Evolutionary conservation across 208 protist genomes (phyloP), one percentile per base, ranked within the genome.

Genomic region (Trypanosoma vivax): DNA sequence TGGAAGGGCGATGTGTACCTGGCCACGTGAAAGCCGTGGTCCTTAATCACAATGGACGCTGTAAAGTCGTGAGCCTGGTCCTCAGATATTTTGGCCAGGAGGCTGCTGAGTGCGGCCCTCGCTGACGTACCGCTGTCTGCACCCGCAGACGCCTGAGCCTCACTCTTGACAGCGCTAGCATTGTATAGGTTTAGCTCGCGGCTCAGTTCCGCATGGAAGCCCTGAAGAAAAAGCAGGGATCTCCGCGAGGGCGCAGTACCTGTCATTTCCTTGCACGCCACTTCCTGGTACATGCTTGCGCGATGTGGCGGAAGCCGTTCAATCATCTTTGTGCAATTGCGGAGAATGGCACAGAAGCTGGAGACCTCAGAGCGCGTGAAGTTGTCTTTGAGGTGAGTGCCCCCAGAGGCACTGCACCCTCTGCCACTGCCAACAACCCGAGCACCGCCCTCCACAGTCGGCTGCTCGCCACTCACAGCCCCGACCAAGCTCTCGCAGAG

Each of bases 261-360:
- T 48, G 67, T 51, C 51, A 79, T 70, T 42, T 76, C 52, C 21
- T 70, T 63, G 11, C 23, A 5, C 5, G 81, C 53, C 11, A 83
- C 51, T 25, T 79, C 72, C 0, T 75, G 13, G 55, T 88, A 92
- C 49, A 73, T 53, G n/a, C 54, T 41, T 9, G 65, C 66, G 5
- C 73, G 61, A 3, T 67, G 42, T 18, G 61, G 24, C 5, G 75
- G 79, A 24, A 92, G 75, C 6, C 52, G 42, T 61, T 88, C 80
- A 60, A 92, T 60, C 50, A 83, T 57, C 5, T 66, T 66, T 23
- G 68, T 40, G 34, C 73, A 87, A 31, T 58, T 60, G 29, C 82
- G 76, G 46, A 92, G 56, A 27, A 69, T 67, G 10, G 70, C 55
- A n/a, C 52, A 59, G 39, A 82, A 82, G 13, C 55, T 42, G 14